Conservation (phyloP, 2,329 filamentous ascomycete genomes). For the Triangularia setosa region DNA sequence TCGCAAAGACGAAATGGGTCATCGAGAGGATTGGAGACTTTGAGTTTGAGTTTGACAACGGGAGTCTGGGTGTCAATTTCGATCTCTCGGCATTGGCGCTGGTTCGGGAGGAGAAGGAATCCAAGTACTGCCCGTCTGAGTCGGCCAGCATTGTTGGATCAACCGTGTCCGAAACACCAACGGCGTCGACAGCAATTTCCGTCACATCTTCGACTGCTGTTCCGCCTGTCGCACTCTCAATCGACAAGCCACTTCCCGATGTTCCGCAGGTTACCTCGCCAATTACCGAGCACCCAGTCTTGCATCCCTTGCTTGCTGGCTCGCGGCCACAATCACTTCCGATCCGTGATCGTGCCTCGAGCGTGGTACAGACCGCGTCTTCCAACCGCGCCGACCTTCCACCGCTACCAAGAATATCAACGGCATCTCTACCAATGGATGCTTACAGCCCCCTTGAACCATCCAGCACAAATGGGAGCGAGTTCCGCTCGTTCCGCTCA, state of each 20-base stretch:
- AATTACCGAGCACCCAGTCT: constrained; percentile 26
- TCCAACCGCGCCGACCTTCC: constrained; percentile 49
- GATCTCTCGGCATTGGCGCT: constrained; percentile 49
- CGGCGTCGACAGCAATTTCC: constrained; percentile 32
- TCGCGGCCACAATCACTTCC: constrained; percentile 43
- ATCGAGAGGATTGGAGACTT: constrained; percentile 90
- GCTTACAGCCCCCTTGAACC: constrained; percentile 47
- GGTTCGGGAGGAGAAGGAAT: constrained; percentile 33
- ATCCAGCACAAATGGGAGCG: constrained; percentile 43
- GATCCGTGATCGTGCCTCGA: constrained; percentile 40
- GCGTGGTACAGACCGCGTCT: constrained; percentile 44
- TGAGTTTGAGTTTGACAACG: constrained; percentile 69
- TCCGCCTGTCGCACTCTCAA: constrained; percentile 37
- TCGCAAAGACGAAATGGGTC: constrained; percentile 77
- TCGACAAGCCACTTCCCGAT: constrained; percentile 66
- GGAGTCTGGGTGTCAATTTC: constrained; percentile 53
- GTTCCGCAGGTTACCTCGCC: constrained; percentile 54
- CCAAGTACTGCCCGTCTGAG: constrained; percentile 31
- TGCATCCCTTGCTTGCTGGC: constrained; percentile 32
- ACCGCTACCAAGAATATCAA: constrained; percentile 55
- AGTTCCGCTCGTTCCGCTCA: constrained; percentile 53
- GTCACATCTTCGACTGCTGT: constrained; percentile 31
- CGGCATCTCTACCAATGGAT: constrained; percentile 44
- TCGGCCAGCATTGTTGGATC: constrained; percentile 38
- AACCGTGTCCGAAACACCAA: constrained; percentile 30